Evolutionary conservation across 2,329 filamentous ascomycete species (phyloP), one percentile per base, ranked within the genome.

Genomic region (Aspergillus oerlinghausenensis): DNA sequence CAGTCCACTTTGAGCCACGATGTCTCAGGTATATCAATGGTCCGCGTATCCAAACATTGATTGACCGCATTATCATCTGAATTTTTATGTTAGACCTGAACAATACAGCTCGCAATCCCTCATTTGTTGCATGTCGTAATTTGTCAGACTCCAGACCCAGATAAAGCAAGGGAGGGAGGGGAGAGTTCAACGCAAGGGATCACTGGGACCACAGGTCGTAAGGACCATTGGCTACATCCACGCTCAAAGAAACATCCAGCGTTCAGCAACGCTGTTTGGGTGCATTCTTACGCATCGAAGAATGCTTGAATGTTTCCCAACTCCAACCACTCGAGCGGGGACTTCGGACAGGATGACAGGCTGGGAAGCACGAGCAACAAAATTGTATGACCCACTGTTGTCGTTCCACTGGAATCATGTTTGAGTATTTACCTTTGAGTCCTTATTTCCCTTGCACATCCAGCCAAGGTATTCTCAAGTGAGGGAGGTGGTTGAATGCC

Each of bases 121-220:
- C n/a, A 10, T 45, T 45, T 23, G n/a, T 10, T 23, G 32, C 14
- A 7, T 45, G 42, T 8, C 10, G 19, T 10, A 21, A 45, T 45
- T 45, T 45, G 42, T 45, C 42, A 45, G 28, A 50, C 28, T 47
- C 32, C 38, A 35, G 32, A 17, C 11, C 11, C 4, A 49, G 38
- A n/a, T 32, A 38, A 55, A 42, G 56, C 50, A 55, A 55, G 56
- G 53, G 38, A 45, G 42, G 42, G n/a, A 45, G 11, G 28, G 42
- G 42, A 47, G 50, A 56, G 50, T 45, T n/a, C 14, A 38, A 21
- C n/a, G 54, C 56, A 59, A 56, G 56, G 56, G 56, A 54, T 23
- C 28, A 4, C 32, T 7, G 14, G 32, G 32, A 38, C 32, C 14
- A 17, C 14, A 38, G 2, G 5, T 38, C 32, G 32, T 38, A 38